phyloP scores from a whole-genome alignment of 495 filamentous ascomycete genomes.

The Tetracladium setigerum region DNA sequence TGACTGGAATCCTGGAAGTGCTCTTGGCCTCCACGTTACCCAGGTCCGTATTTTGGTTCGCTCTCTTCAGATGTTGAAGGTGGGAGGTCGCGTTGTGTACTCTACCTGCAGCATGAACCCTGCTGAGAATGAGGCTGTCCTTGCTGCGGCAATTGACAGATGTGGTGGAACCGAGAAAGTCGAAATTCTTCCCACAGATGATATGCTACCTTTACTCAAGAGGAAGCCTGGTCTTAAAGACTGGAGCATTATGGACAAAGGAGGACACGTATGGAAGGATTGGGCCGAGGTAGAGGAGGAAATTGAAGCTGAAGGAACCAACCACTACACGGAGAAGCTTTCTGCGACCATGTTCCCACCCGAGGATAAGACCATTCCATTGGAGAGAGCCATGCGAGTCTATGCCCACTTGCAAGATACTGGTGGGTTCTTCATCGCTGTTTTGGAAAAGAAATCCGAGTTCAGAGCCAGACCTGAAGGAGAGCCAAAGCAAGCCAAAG shows the following conservation, averaged over 20 bases:
- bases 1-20: constrained; percentile 82
- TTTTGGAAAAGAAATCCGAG: constrained; percentile 83
- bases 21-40: constrained; percentile 72
- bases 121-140: constrained; percentile 92
- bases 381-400: constrained; percentile 84
- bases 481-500: constrained; percentile 41
- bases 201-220: constrained; percentile 68
- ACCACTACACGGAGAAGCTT: constrained; percentile 49
- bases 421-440: constrained; percentile 93
- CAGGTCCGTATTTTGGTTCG: constrained; percentile 87
- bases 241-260: constrained; percentile 89
- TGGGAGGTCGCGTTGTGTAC: constrained; percentile 89
- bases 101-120: constrained; percentile 98
- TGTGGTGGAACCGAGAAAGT: constrained; percentile 83
- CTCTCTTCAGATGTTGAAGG: constrained; percentile 92
- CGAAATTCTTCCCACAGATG: constrained; percentile 71
- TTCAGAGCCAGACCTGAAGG: constrained; percentile 77
- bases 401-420: constrained; percentile 96
- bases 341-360: constrained; percentile 80
- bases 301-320: constrained; percentile 44
- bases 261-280: constrained; percentile 62
- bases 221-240: constrained; percentile 59
- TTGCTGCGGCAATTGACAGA: constrained; percentile 76
- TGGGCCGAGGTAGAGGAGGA: constrained; percentile 71
- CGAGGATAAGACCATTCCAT: constrained; percentile 49